Conservation (phyloP, 2,329 filamentous ascomycete genomes). For the Calonectria pseudoturangicola region DNA sequence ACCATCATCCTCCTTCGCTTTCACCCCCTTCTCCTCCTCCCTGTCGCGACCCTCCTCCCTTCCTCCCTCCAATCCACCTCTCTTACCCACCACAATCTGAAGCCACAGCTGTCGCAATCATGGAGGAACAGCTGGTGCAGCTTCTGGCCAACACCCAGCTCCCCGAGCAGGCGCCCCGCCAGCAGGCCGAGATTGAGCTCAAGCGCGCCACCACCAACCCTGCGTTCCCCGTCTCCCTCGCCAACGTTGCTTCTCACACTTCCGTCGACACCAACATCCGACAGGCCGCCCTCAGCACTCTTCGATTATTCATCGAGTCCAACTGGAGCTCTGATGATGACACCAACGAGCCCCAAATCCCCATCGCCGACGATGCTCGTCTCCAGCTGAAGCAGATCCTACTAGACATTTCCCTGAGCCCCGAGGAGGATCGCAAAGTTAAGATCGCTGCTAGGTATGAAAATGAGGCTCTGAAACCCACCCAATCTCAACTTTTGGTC, state of each 20-base stretch:
- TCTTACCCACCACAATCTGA: conserved; percentile 11
- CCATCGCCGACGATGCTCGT: conserved; percentile 84
- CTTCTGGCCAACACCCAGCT: conserved; percentile 92
- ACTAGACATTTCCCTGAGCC: conserved; percentile 84
- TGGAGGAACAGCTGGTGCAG: conserved; percentile 95
- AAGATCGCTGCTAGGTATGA: conserved; percentile 88
- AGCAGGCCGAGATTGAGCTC: conserved; percentile 90
- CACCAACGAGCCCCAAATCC: conserved; percentile 77
- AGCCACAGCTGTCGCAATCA: conserved; percentile 62
- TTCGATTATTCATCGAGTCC: conserved; percentile 88
- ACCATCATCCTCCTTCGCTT: conserved; percentile 27
- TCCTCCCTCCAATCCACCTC: conserved; percentile 7
- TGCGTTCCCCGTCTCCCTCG: conserved; percentile 86
- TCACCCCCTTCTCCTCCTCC: conserved; percentile 21
- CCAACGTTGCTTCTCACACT: conserved; percentile 86
- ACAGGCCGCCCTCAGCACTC: conserved; percentile 86
- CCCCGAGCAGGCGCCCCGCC: conserved; percentile 83
- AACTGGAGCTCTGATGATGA: conserved; percentile 89
- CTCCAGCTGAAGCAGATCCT: conserved; percentile 82
- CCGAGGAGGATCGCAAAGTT: conserved; percentile 87
- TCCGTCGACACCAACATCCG: conserved; percentile 84
- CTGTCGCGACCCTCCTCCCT: conserved; percentile 26
- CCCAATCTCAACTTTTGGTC: not conserved
- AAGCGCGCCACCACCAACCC: conserved; percentile 80
- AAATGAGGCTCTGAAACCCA: not conserved